These are phyloP conservation scores for Microdochium bolleyi DNA, from an alignment of 2,329 filamentous ascomycete species.

Conservation along the genomic window DNA sequence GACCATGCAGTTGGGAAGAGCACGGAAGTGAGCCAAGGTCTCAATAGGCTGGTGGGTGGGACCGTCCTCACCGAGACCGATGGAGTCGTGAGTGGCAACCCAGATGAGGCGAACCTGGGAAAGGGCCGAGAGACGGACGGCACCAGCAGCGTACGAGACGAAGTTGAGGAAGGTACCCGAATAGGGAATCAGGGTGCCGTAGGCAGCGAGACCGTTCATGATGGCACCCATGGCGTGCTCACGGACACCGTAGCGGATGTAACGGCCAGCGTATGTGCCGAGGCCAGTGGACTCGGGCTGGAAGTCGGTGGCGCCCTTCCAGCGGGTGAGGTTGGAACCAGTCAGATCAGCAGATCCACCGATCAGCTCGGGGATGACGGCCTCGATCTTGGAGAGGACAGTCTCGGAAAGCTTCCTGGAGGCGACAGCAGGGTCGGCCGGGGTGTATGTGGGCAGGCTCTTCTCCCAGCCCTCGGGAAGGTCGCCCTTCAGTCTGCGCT, in stretches of 20 bases:
- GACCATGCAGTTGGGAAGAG: slow-evolving; percentile 97
- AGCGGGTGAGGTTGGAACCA: slow-evolving; percentile 96
- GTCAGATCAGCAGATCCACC: slow-evolving; percentile 97
- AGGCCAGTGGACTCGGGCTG: slow-evolving; percentile 81
- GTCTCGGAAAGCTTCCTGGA: slow-evolving; percentile 95
- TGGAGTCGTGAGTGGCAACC: slow-evolving; percentile 97
- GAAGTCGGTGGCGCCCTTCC: slow-evolving; percentile 97
- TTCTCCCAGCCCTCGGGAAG: slow-evolving; percentile 97
- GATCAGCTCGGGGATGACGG: slow-evolving; percentile 77
- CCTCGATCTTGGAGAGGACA: slow-evolving; percentile 82
- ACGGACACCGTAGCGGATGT: slow-evolving; percentile 86
- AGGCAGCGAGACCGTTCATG: slow-evolving; percentile 91
- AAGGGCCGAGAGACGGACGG: slow-evolving; percentile 87
- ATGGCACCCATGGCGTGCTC: slow-evolving; percentile 90
- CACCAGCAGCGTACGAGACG: slow-evolving; percentile 92
- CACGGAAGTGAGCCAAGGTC: slow-evolving; percentile 96
- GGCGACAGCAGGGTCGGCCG: slow-evolving; percentile 74
- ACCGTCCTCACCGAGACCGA: slow-evolving; percentile 96
- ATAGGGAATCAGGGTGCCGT: slow-evolving; percentile 90
- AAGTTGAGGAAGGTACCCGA: slow-evolving; percentile 99
- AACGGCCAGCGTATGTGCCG: slow-evolving; percentile 85
- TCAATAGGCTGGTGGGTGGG: slow-evolving; percentile 99
- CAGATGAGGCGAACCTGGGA: slow-evolving; percentile 89
- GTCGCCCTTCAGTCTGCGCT: slow-evolving; percentile 70
- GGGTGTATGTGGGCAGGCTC: slow-evolving; percentile 82